Evolutionary conservation across 2,329 filamentous ascomycete genomes (phyloP), one percentile per base, ranked within the genome.

Genomic region (Phialocephala sp.): DNA sequence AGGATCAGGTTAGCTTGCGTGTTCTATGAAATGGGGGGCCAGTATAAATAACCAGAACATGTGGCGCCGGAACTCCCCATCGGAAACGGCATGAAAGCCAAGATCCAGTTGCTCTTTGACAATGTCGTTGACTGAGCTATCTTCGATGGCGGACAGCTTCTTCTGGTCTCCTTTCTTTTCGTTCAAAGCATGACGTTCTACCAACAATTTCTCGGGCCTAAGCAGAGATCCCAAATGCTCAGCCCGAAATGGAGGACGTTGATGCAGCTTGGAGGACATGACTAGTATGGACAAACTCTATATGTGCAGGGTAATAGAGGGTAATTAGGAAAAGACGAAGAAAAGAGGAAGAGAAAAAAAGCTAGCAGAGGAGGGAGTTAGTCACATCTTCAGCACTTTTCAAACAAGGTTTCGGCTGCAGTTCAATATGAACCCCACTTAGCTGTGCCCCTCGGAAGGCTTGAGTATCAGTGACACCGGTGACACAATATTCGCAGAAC

Each of bases 171-270:
- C 75, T 66, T 82, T 74, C 35, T 83, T 82, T 61, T 83, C 81
- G 68, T 86, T 83, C 39, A 82, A 80, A 69, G 83, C 80, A 66
- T 83, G 80, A 71, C 87, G 84, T 64, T 82, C 83, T 56, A 84
- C 79, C 54, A 88, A 80, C 43, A 89, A 80, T 66, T 63, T 84
- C 75, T 6, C 86, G 85, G 58, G 63, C 24, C 87, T 85, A 50
- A 89, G 82, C 22, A 89, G 79, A 24, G 86, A 89, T 60, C 87
- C 87, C 54, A 88, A 79, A 73, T 89, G 87, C 78, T 89, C 87
- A 60, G 87, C 87, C 71, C 87, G 81, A 22, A 70, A 70, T 37
- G 69, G 69, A 54, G 69, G 69, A 39, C 59, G 60, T 57, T 65
- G 66, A 57, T 71, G 68, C 36, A 68, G 64, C 39, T 68, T 68